Evolutionary conservation across 371 early-diverging fungal species (phyloP).

Genomic region (Funneliformis caledonium): DNA sequence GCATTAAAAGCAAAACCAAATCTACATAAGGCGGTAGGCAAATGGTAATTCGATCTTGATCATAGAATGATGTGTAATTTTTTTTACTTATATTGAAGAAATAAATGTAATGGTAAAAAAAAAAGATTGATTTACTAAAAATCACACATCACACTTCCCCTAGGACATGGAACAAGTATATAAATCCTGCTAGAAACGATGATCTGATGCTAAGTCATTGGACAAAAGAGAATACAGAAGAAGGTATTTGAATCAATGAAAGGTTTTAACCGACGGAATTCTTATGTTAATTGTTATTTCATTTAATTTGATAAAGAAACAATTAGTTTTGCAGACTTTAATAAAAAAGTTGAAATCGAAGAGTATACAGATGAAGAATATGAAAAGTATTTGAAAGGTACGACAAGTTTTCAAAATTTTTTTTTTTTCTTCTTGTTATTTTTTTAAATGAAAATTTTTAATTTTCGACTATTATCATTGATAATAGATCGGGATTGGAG

Average conservation of each 20-base stretch:
- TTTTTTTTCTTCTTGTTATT: neutral
- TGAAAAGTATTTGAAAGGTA: conserved; percentile 42
- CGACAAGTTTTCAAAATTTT: conserved; percentile 31
- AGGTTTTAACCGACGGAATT: neutral
- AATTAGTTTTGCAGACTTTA: conserved; percentile 69
- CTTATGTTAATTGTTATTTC: neutral
- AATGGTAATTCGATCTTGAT: conserved; percentile 53
- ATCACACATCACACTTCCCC: neutral
- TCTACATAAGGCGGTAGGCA: conserved; percentile 64
- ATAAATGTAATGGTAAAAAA: too few species aligned
- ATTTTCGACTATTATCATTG: neutral
- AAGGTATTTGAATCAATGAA: neutral
- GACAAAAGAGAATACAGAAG: conserved; percentile 57
- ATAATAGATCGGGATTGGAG: conserved; percentile 76
- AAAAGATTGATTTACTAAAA: neutral
- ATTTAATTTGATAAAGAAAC: conserved; percentile 46
- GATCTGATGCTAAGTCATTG: conserved; percentile 76
- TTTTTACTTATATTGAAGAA: neutral
- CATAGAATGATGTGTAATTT: neutral
- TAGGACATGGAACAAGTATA: neutral
- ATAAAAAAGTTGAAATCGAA: conserved; percentile 64
- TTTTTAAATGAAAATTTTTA: neutral
- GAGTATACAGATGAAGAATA: conserved; percentile 79
- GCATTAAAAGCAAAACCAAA: conserved; percentile 74
- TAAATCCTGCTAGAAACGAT: conserved; percentile 50